These are phyloP conservation scores for Lactuca saligna DNA, from an alignment of 129 eudicot species.

Conservation along the genomic window DNA sequence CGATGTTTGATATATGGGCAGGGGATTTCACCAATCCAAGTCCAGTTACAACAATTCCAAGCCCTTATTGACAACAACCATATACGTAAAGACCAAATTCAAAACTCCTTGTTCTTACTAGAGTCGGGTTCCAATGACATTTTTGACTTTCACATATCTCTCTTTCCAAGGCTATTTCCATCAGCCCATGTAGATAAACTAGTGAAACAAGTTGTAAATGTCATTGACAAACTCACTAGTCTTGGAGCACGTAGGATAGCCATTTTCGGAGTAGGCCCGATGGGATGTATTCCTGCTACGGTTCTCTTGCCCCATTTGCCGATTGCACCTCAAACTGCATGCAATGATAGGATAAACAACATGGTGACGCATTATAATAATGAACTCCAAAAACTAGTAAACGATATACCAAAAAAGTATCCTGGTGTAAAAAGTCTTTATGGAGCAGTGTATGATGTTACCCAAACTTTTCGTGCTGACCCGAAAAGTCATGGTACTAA, in stretches of 20 bases:
- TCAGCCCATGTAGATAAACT: constrained; percentile 48
- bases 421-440: constrained; percentile 42
- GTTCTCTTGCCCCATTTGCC: constrained; percentile 27
- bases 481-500: constrained; percentile 40
- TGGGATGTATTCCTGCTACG: constrained; percentile 62
- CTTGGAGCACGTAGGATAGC: constrained; percentile 51
- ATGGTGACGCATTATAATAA: constrained; percentile 48
- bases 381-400: constrained; percentile 46
- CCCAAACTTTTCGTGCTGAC: constrained; percentile 31
- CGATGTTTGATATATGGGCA: constrained; percentile 9
- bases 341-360: constrained; percentile 47
- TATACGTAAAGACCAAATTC: constrained; percentile 26
- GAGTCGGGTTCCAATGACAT: constrained; percentile 66
- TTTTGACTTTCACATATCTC: constrained; percentile 42
- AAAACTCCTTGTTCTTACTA: constrained; percentile 37
- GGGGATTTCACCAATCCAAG: constrained; percentile 50
- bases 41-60: constrained; percentile 46
- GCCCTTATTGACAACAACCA: constrained; percentile 38
- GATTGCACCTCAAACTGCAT: constrained; percentile 31
- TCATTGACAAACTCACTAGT: constrained; percentile 35
- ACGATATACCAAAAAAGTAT: constrained; percentile 27
- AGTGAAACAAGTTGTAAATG: constrained; percentile 30
- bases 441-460: constrained; percentile 40
- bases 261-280: constrained; percentile 51
- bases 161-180: constrained; percentile 22